phyloP scores from a whole-genome alignment of 1,284 basidiomycete species.

The Marasmius sp. region DNA sequence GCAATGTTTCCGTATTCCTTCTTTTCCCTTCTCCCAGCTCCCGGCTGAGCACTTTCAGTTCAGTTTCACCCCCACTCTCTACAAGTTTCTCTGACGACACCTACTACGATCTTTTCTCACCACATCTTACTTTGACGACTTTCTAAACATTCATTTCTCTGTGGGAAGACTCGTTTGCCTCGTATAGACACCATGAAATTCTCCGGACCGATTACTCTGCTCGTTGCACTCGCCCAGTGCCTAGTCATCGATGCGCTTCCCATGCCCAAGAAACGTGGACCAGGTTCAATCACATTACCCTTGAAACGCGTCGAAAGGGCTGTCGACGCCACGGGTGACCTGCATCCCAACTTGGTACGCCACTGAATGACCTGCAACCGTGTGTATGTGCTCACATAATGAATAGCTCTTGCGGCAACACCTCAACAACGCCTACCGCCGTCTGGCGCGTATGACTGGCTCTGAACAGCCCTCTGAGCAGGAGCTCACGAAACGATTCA shows the following conservation, averaged over 20 bases:
- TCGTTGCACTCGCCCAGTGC: not conserved
- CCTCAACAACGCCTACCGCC: conserved; percentile 62
- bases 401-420: conserved; percentile 65
- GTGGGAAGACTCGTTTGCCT: not conserved
- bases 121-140: not conserved
- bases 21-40: not conserved
- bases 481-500: conserved; percentile 49
- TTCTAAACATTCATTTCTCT: not conserved
- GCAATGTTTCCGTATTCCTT: not conserved
- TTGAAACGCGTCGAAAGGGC: not conserved
- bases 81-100: not conserved
- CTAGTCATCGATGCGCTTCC: not conserved
- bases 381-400: not conserved
- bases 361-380: not conserved
- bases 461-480: conserved; percentile 47
- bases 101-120: not conserved
- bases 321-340: not conserved
- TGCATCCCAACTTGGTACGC: not conserved
- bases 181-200: not conserved
- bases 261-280: not conserved
- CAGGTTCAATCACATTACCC: not conserved
- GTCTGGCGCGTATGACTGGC: conserved; percentile 69
- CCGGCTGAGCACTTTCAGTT: not conserved
- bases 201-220: not conserved
- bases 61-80: not conserved